These are phyloP conservation scores for Daphne laureola DNA, from an alignment of 441 rosid species.

Conservation along the genomic window DNA sequence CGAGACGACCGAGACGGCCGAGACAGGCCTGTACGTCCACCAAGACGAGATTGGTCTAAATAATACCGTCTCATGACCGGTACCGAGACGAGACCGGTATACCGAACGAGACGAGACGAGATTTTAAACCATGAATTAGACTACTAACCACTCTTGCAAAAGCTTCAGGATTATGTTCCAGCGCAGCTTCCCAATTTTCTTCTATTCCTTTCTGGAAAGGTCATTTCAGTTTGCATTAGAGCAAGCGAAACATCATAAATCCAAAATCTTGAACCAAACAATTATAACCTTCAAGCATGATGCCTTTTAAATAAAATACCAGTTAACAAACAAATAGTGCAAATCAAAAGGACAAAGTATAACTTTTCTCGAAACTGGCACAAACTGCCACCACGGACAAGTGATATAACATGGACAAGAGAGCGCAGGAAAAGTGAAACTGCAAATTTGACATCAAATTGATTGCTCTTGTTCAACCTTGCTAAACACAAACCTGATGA, in stretches of 20 bases:
- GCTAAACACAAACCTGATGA: slow-evolving; percentile 56
- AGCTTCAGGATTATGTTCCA: slow-evolving; percentile 95
- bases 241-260: not conserved
- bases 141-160: slow-evolving; percentile 96
- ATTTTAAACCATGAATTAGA: too few species aligned
- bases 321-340: not conserved
- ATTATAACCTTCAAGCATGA: slow-evolving; percentile 3
- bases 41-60: too few species aligned
- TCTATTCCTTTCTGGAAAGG: slow-evolving; percentile 92
- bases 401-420: too few species aligned
- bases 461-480: not conserved
- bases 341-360: not conserved
- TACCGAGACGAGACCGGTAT: too few species aligned
- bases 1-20: too few species aligned
- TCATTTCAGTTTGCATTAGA: slow-evolving; percentile 15
- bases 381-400: too few species aligned
- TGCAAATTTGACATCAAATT: not conserved
- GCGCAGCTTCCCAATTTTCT: slow-evolving; percentile 98
- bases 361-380: not conserved
- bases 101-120: too few species aligned
- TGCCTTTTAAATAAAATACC: too few species aligned
- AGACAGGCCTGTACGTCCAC: too few species aligned
- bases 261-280: slow-evolving; percentile 2
- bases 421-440: too few species aligned
- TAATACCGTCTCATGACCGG: too few species aligned